These are phyloP conservation scores for Stellera chamaejasme DNA, from an alignment of 345 rosid species.

Conservation along the genomic window DNA sequence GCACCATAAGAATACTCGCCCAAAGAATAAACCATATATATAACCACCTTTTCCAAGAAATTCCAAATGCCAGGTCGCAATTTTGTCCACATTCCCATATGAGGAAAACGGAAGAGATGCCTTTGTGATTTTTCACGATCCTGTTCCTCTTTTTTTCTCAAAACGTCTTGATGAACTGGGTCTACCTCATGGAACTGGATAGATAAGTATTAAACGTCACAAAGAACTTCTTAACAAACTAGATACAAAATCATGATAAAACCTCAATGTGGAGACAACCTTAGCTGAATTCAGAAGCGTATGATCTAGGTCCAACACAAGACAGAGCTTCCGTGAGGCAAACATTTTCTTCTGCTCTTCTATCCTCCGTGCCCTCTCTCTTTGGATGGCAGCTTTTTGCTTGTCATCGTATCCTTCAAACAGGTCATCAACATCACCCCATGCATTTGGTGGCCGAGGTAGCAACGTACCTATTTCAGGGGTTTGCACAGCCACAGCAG, in stretches of 20 bases:
- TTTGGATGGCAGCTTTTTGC: slow-evolving; percentile 88
- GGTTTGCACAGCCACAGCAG: slow-evolving; percentile 22
- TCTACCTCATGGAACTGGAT: slow-evolving; percentile 84
- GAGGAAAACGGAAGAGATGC: slow-evolving; percentile 82
- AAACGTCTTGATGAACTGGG: slow-evolving; percentile 67
- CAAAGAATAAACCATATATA: slow-evolving; percentile 1
- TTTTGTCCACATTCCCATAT: slow-evolving; percentile 99
- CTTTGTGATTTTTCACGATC: slow-evolving; percentile 81
- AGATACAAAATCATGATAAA: neutral
- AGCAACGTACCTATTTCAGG: slow-evolving; percentile 31
- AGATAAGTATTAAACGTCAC: slow-evolving; percentile 1
- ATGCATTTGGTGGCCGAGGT: slow-evolving; percentile 44
- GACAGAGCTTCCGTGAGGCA: slow-evolving; percentile 77
- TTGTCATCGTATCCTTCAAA: slow-evolving; percentile 83
- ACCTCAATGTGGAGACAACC: slow-evolving; percentile 26
- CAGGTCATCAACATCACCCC: slow-evolving; percentile 92
- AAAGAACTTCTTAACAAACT: neutral
- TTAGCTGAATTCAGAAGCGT: slow-evolving; percentile 98
- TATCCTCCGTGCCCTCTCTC: slow-evolving; percentile 85
- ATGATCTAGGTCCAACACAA: slow-evolving; percentile 95
- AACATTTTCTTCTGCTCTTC: slow-evolving; percentile 97
- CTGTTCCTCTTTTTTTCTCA: slow-evolving; percentile 92
- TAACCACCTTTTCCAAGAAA: slow-evolving; percentile 74
- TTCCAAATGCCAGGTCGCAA: slow-evolving; percentile 97
- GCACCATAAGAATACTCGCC: neutral